A percentile compares a stretch with the other conserved stretches of the same genome.
Evolutionary conservation across 768 basidiomycete genomes (phyloP).

Genomic region (Polyporus arcularius): DNA sequence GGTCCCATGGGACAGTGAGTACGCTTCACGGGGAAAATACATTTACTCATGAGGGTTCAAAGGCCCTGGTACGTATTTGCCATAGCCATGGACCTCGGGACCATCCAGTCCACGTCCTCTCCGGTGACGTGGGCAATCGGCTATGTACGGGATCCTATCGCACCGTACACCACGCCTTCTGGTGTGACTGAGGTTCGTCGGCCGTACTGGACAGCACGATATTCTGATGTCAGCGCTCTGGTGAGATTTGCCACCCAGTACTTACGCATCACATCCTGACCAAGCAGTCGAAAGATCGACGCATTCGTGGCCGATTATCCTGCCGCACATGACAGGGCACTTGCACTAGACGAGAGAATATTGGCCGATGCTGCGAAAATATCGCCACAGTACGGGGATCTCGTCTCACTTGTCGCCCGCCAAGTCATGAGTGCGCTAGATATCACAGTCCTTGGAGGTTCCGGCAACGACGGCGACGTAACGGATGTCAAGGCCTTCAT

Average conservation of each 20-base stretch:
- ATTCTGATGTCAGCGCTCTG: not conserved
- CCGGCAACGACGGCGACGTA: constrained; percentile 18
- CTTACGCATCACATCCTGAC: not conserved
- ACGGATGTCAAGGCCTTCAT: constrained; percentile 28
- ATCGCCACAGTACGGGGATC: constrained; percentile 25
- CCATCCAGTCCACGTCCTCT: constrained; percentile 14
- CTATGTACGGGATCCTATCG: constrained; percentile 27
- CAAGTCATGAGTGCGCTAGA: constrained; percentile 30
- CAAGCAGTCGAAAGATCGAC: constrained; percentile 14
- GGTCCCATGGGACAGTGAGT: constrained; percentile 20
- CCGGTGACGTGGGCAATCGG: constrained; percentile 32
- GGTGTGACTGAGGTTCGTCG: constrained; percentile 15
- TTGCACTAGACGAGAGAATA: constrained; percentile 27
- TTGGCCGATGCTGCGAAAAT: constrained; percentile 21
- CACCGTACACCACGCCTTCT: constrained; percentile 21
- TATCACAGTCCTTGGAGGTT: constrained; percentile 24
- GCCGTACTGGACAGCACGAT: constrained; percentile 21
- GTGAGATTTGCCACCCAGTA: not conserved
- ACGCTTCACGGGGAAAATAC: too few species aligned
- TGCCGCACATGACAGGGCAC: constrained; percentile 20
- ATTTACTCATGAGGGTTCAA: too few species aligned
- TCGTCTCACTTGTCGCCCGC: constrained; percentile 29
- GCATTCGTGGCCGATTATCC: constrained; percentile 23
- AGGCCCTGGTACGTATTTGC: constrained; percentile 20
- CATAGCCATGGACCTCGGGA: constrained; percentile 30